phyloP scores from a whole-genome alignment of 202 grass and related monocot species.

The Zizania palustris region DNA sequence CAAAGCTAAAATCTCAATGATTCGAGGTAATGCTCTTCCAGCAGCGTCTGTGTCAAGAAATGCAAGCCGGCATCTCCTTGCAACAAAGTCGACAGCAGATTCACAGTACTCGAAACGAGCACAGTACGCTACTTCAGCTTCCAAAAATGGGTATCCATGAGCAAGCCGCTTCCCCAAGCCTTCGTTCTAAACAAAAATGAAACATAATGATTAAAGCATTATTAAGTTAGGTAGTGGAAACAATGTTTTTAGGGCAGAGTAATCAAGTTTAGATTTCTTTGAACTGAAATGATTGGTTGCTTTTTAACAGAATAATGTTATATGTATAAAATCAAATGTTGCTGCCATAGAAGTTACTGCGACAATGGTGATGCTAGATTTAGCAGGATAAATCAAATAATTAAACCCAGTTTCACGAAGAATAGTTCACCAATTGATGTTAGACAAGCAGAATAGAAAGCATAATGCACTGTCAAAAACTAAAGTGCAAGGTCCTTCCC shows the following conservation, averaged over 20 bases:
- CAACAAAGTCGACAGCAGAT: conserved; percentile 82
- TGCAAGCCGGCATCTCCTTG: conserved; percentile 81
- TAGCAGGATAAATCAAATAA: no score
- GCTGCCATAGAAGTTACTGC: no score
- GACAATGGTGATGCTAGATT: neutral
- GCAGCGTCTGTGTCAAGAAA: conserved; percentile 92
- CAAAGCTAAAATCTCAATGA: conserved; percentile 71
- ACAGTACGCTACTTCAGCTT: conserved; percentile 98
- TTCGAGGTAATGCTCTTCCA: conserved; percentile 64
- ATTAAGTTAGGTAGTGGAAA: neutral
- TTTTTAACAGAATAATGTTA: neutral
- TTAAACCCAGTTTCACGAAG: neutral
- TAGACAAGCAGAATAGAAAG: neutral
- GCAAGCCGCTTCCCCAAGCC: conserved; percentile 85
- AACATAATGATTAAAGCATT: neutral
- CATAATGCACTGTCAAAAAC: neutral
- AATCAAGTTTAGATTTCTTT: neutral
- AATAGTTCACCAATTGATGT: neutral
- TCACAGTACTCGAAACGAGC: conserved; percentile 87
- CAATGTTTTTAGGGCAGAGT: conserved; percentile 3
- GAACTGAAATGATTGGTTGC: neutral
- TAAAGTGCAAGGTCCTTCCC: neutral
- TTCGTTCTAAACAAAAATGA: conserved; percentile 60
- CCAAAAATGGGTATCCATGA: conserved; percentile 86
- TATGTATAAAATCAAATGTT: neutral